Percentiles rank a stretch among this genome's conserved stretches.
phyloP scores from a whole-genome alignment of 306 rosid species.

The Sesbania bispinosa region DNA sequence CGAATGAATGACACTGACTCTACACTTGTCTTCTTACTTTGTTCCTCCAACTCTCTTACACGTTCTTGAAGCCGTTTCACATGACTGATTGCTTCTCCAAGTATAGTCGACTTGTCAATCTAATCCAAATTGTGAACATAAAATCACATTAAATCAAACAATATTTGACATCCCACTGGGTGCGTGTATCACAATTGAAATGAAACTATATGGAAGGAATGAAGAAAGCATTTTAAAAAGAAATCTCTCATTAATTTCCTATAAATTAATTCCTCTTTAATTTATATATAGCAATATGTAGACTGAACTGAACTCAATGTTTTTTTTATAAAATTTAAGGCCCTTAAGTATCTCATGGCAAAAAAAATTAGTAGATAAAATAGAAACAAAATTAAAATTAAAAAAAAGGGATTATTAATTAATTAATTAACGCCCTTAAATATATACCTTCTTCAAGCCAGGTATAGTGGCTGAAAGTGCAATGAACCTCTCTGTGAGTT shows the following conservation, averaged over 20 bases:
- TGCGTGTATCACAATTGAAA: too few species aligned
- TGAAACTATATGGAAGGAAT: too few species aligned
- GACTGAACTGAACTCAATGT: neutral
- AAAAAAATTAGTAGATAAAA: neutral
- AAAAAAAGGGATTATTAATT: too few species aligned
- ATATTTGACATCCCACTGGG: neutral
- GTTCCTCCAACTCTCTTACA: conserved; percentile 27
- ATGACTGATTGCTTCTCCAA: conserved; percentile 17
- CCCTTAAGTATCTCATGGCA: neutral
- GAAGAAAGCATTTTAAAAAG: neutral
- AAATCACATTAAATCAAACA: neutral
- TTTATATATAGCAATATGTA: neutral
- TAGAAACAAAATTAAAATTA: neutral
- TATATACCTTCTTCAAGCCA: conserved; percentile 33
- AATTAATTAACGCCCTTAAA: too few species aligned
- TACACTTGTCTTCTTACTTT: conserved; percentile 5
- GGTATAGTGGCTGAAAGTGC: conserved; percentile 36
- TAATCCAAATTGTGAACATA: neutral
- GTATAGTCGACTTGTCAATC: conserved; percentile 27
- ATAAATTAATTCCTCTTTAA: neutral
- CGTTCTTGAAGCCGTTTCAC: conserved; percentile 26
- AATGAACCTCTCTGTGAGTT: conserved; percentile 30
- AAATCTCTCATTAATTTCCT: neutral
- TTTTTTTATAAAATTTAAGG: neutral
- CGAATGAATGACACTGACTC: conserved; percentile 17